Conservation (phyloP, 129 eudicot genomes). For the Tagetes erecta region DNA sequence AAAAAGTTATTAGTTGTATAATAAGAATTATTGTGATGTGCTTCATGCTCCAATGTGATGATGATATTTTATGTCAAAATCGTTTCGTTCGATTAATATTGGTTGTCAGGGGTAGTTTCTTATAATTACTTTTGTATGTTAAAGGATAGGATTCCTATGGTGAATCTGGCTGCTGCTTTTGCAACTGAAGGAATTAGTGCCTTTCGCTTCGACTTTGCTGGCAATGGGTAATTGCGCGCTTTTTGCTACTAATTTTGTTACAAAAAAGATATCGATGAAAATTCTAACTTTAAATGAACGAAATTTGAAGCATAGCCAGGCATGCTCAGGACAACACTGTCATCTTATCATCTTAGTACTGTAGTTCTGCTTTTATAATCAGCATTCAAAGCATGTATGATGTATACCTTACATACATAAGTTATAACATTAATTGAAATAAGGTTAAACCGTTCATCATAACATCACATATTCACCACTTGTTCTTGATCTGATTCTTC, state of each 20-base stretch:
- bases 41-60: conserved; percentile 3
- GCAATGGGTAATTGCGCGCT: conserved; percentile 63
- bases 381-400: neutral
- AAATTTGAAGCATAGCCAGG: neutral
- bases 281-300: neutral
- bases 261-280: neutral
- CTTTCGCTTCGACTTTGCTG: conserved; percentile 86
- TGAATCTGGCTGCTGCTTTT: conserved; percentile 71
- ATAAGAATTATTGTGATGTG: neutral
- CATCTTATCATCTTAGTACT: neutral
- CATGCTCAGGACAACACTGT: neutral
- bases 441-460: neutral
- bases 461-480: neutral
- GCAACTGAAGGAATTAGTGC: conserved; percentile 65
- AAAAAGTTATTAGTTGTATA: too few relatives aligned
- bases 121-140: neutral
- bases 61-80: neutral
- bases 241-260: conserved; percentile 11
- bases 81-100: neutral
- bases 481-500: neutral
- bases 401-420: neutral
- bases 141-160: conserved; percentile 85
- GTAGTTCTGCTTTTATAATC: neutral
- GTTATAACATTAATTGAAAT: neutral
- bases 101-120: conserved; percentile 8